Conservation (phyloP, 2,329 filamentous ascomycete species). For the Davidsoniella virescens region DNA sequence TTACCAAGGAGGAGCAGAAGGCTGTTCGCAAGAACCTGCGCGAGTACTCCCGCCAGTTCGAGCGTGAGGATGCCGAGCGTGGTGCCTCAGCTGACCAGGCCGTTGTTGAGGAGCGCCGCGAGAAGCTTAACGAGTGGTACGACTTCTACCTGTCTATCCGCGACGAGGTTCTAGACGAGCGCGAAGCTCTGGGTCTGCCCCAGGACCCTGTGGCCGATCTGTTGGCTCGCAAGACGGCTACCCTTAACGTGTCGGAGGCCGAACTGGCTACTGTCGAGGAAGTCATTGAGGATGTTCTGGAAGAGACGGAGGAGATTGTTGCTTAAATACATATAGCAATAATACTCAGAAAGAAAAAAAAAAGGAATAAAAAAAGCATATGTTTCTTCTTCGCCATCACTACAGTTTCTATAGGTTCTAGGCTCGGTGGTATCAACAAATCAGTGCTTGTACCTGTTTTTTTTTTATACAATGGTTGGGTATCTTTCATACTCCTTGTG, state of each 20-base stretch:
- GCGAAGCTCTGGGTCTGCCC: constrained; percentile 48
- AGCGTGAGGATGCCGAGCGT: constrained; percentile 86
- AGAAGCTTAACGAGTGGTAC: constrained; percentile 74
- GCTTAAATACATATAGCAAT: constrained; percentile 17
- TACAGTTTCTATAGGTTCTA: background rate
- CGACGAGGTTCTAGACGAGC: constrained; percentile 56
- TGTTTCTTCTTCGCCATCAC: background rate
- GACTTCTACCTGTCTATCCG: constrained; percentile 64
- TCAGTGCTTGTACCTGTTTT: background rate
- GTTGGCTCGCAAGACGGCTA: constrained; percentile 37
- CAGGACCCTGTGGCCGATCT: constrained; percentile 47
- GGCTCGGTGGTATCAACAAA: background rate
- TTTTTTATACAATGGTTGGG: background rate
- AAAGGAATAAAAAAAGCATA: background rate
- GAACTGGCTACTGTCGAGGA: constrained; percentile 55
- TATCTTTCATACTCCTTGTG: background rate
- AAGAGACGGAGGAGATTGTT: constrained; percentile 71
- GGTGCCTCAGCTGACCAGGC: constrained; percentile 88
- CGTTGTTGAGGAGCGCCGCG: constrained; percentile 74
- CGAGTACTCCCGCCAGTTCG: constrained; percentile 88
- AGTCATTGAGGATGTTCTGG: constrained; percentile 65
- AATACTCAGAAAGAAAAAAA: background rate
- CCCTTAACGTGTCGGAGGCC: constrained; percentile 44
- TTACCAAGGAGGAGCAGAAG: constrained; percentile 95
- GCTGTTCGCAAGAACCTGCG: constrained; percentile 94